Conservation (phyloP, 1,284 basidiomycete genomes). For the Tremellales sp. region DNA sequence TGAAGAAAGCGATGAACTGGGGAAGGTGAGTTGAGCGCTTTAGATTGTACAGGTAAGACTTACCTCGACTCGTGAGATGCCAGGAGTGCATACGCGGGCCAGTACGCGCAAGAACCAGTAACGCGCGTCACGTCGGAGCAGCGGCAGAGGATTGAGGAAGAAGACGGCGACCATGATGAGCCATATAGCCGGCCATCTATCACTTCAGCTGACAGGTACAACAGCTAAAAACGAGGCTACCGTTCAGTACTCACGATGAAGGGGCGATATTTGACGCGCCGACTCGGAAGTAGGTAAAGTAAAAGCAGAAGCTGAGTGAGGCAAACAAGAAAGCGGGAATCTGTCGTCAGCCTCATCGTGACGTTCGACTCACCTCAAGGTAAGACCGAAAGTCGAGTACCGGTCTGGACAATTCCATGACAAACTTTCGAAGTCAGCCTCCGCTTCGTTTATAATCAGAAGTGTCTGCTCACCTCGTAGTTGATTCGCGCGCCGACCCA, state of each 20-base stretch:
- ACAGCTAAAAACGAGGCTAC: too few species aligned
- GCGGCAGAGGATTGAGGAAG: conserved; percentile 71
- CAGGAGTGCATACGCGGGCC: conserved; percentile 63
- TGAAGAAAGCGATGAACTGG: conserved; percentile 35
- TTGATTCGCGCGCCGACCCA: conserved; percentile 78
- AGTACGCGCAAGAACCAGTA: conserved; percentile 73
- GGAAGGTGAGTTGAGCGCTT: background rate
- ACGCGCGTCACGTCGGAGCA: conserved; percentile 63
- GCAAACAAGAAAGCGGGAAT: conserved; percentile 72
- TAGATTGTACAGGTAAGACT: conserved; percentile 22
- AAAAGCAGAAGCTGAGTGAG: conserved; percentile 76
- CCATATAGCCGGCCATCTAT: conserved; percentile 80
- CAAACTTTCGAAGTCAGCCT: conserved; percentile 54
- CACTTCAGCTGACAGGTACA: background rate
- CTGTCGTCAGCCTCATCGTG: conserved; percentile 49
- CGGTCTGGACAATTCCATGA: conserved; percentile 82
- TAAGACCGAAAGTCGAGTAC: conserved; percentile 76
- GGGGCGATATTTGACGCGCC: conserved; percentile 54
- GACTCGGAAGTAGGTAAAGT: conserved; percentile 70
- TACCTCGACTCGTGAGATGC: conserved; percentile 70
- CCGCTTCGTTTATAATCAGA: too few species aligned
- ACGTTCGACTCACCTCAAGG: conserved; percentile 60
- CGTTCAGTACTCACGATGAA: conserved; percentile 50
- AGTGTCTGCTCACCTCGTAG: conserved; percentile 51
- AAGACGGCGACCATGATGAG: conserved; percentile 60